Percentiles rank a stretch among this genome's conserved stretches.
phyloP scores from a whole-genome alignment of 306 rosid genomes.

The Inga leiocalycina region DNA sequence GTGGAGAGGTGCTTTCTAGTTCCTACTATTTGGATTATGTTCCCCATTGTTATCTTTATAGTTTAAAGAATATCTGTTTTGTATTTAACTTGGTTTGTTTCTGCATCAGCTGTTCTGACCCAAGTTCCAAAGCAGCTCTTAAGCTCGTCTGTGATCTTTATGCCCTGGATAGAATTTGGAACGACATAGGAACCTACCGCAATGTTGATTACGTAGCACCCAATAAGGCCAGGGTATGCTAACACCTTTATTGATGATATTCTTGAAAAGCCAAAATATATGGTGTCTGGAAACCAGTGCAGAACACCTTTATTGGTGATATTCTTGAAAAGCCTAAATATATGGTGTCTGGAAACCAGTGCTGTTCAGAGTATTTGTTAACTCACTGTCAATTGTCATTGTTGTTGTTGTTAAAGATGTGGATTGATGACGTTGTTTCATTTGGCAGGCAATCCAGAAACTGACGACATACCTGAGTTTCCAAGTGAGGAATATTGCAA shows the following conservation, averaged over 20 bases:
- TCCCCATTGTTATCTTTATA: slow-evolving; percentile 18
- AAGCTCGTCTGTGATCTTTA: slow-evolving; percentile 92
- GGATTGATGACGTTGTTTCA: slow-evolving; percentile 17
- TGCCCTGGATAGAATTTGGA: slow-evolving; percentile 94
- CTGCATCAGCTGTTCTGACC: slow-evolving; percentile 71
- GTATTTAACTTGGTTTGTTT: slow-evolving; percentile 31
- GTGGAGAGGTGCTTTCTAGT: slow-evolving; percentile 66
- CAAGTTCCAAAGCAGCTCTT: slow-evolving; percentile 79
- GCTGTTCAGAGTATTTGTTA: background rate
- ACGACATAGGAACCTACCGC: slow-evolving; percentile 97
- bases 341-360: too few relatives aligned
- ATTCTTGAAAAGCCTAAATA: background rate
- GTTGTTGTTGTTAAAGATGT: slow-evolving; percentile 4
- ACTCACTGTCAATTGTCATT: background rate
- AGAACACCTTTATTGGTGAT: slow-evolving; percentile 1
- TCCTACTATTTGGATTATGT: slow-evolving; percentile 23
- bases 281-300: too few relatives aligned
- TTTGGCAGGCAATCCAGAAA: slow-evolving; percentile 87
- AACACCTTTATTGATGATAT: slow-evolving; percentile 3
- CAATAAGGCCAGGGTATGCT: slow-evolving; percentile 90
- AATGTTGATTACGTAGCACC: slow-evolving; percentile 97
- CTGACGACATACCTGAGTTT: slow-evolving; percentile 81
- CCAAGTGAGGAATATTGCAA: slow-evolving; percentile 86
- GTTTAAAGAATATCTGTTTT: background rate
- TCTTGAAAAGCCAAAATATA: background rate